Evolutionary conservation across 2,329 filamentous ascomycete genomes (phyloP).

Genomic region (Achaetomium macrosporum): DNA sequence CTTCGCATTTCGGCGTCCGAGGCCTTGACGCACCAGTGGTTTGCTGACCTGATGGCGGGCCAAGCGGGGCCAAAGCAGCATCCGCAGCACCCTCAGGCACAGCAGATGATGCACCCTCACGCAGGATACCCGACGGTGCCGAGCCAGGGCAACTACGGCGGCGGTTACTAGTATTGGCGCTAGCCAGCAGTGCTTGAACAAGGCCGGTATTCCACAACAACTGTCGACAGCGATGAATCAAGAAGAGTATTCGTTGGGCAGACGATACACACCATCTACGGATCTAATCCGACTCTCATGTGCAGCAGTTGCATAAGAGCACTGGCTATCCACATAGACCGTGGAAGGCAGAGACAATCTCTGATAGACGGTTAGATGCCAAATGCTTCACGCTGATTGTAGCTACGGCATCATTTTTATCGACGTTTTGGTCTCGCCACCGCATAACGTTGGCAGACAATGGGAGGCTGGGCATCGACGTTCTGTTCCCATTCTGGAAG

Average conservation of each 20-base stretch:
- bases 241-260: background rate
- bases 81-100: slow-evolving; percentile 17
- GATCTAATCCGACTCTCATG: background rate
- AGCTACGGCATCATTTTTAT: background rate
- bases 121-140: slow-evolving; percentile 24
- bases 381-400: background rate
- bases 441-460: no score
- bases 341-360: background rate
- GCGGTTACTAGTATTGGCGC: slow-evolving; percentile 21
- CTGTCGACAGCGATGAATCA: background rate
- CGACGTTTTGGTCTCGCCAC: no score
- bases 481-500: no score
- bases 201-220: background rate
- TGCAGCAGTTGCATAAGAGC: background rate
- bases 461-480: no score
- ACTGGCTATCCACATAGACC: background rate
- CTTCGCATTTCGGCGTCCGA: slow-evolving; percentile 83
- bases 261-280: background rate
- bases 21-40: slow-evolving; percentile 88
- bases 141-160: slow-evolving; percentile 25
- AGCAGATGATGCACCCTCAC: slow-evolving; percentile 25
- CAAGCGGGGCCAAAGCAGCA: slow-evolving; percentile 40
- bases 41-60: slow-evolving; percentile 63
- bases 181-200: background rate
- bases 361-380: background rate